Conservation (phyloP, 2,329 filamentous ascomycete genomes). For the Ophiostoma ips region DNA sequence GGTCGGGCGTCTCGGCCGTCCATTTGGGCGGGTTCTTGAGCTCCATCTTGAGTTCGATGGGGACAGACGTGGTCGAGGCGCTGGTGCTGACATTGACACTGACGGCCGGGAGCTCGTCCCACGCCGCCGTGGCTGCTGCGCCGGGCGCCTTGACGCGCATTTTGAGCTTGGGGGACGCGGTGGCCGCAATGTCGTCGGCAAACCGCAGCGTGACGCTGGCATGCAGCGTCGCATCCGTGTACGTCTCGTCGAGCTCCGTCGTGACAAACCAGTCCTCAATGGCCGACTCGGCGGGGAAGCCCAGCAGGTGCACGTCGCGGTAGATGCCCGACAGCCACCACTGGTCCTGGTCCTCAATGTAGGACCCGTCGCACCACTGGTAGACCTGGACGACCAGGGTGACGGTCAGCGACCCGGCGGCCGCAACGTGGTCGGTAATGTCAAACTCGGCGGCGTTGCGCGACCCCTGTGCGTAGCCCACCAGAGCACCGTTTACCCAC, state of each 20-base stretch:
- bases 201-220: slow-evolving; percentile 32
- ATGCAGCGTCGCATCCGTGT: slow-evolving; percentile 35
- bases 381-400: slow-evolving; percentile 50
- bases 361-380: slow-evolving; percentile 54
- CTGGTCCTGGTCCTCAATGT: slow-evolving; percentile 58
- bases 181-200: slow-evolving; percentile 16
- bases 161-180: slow-evolving; percentile 24
- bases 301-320: slow-evolving; percentile 48
- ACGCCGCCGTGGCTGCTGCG: neutral
- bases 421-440: slow-evolving; percentile 27
- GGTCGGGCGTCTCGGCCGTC: slow-evolving; percentile 52
- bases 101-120: neutral
- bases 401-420: slow-evolving; percentile 2
- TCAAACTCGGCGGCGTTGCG: slow-evolving; percentile 60
- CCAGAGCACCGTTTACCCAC: slow-evolving; percentile 48
- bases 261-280: slow-evolving; percentile 47
- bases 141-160: slow-evolving; percentile 2
- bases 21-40: slow-evolving; percentile 46
- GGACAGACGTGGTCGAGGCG: neutral
- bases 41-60: slow-evolving; percentile 22
- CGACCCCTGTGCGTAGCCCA: slow-evolving; percentile 56
- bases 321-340: slow-evolving; percentile 58
- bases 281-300: slow-evolving; percentile 34
- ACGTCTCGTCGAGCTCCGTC: slow-evolving; percentile 36
- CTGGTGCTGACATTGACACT: neutral